Percentiles rank a stretch among this genome's conserved stretches.
phyloP scores from a whole-genome alignment of 2,329 filamentous ascomycete genomes.

The Cladobotryum protrusum region DNA sequence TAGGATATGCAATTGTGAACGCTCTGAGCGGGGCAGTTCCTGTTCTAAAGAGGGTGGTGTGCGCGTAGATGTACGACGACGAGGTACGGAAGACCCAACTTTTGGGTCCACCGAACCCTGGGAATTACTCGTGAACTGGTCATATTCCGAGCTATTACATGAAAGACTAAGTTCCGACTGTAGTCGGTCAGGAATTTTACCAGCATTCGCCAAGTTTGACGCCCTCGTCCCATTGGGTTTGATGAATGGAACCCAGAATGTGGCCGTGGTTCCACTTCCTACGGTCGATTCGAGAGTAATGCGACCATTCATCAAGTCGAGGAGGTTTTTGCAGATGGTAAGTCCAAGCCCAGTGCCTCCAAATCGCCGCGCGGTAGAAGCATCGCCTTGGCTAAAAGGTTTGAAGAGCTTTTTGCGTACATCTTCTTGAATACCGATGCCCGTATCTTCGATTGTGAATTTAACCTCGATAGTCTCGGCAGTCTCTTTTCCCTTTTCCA shows the following conservation, averaged over 20 bases:
- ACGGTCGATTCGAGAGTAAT: slow-evolving; percentile 64
- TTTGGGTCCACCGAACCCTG: slow-evolving; percentile 23
- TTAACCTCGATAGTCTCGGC: slow-evolving; percentile 59
- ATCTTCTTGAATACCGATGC: slow-evolving; percentile 75
- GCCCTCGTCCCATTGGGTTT: slow-evolving; percentile 51
- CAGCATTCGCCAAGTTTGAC: slow-evolving; percentile 53
- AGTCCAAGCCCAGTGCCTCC: slow-evolving; percentile 72
- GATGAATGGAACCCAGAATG: slow-evolving; percentile 71
- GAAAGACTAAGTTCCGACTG: slow-evolving; percentile 59
- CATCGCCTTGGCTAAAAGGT: slow-evolving; percentile 76
- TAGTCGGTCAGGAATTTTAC: slow-evolving; percentile 59
- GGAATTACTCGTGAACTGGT: slow-evolving; percentile 39
- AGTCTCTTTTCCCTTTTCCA: slow-evolving; percentile 57
- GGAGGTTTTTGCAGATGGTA: slow-evolving; percentile 74
- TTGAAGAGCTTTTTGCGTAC: slow-evolving; percentile 68
- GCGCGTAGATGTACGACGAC: slow-evolving; percentile 29
- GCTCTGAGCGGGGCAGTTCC: slow-evolving; percentile 49
- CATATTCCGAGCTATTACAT: slow-evolving; percentile 60
- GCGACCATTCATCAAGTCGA: slow-evolving; percentile 73
- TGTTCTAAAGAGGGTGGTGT: slow-evolving; percentile 35
- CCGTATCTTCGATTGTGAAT: slow-evolving; percentile 70
- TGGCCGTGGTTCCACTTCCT: slow-evolving; percentile 65
- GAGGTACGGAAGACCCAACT: slow-evolving; percentile 18
- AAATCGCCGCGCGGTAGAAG: slow-evolving; percentile 71
- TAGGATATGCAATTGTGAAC: slow-evolving; percentile 61